Conservation (phyloP, 805 yeast genomes). For the Myxozyma sirexii region DNA sequence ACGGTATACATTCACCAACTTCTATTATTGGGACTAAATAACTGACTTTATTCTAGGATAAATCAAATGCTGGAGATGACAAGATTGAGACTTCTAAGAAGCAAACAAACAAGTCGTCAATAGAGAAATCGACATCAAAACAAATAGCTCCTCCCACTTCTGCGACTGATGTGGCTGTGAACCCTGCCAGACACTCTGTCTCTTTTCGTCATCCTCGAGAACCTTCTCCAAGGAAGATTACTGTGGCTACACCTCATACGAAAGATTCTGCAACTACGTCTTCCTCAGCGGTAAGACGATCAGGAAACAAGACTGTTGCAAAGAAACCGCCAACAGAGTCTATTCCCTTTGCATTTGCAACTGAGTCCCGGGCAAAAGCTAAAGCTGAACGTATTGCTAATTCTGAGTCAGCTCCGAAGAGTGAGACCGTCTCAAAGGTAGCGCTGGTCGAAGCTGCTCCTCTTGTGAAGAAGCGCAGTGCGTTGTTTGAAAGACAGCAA, state of each 20-base stretch:
- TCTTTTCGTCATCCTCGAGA: background rate
- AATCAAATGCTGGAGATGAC: background rate
- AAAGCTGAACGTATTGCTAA: background rate
- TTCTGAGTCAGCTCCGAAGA: background rate
- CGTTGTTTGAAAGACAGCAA: slow-evolving; percentile 30
- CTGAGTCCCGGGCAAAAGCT: slow-evolving; percentile 10
- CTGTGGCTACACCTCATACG: background rate
- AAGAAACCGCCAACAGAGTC: slow-evolving; percentile 11
- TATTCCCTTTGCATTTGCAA: slow-evolving; percentile 23
- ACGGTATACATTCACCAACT: no score
- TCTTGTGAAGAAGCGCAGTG: slow-evolving; percentile 28
- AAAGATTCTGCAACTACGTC: background rate
- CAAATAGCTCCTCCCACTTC: background rate
- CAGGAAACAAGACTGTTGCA: background rate
- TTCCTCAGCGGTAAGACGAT: background rate
- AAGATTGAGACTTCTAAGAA: background rate
- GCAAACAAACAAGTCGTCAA: no score
- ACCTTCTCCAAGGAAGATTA: background rate
- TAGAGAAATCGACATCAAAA: no score
- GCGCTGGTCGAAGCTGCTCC: background rate
- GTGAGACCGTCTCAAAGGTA: background rate
- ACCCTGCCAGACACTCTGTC: background rate
- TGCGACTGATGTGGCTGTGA: background rate
- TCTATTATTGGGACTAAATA: no score
- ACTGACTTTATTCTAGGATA: no score